Conservation (phyloP, 768 basidiomycete species). For the Pulveroboletus sp. region DNA sequence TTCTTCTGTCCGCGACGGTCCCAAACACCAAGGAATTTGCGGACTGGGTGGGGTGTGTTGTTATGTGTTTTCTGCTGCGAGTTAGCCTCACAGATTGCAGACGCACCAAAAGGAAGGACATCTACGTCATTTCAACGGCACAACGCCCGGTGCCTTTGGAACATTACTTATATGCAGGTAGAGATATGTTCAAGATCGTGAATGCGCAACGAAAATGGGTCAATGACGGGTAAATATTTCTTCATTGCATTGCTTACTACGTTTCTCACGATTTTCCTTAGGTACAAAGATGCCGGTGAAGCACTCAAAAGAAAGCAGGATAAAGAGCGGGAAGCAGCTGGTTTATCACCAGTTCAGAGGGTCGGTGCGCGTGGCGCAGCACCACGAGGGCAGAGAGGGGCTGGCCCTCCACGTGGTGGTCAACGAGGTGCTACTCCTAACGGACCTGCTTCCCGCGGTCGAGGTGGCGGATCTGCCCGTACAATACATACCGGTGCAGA, state of each 20-base stretch:
- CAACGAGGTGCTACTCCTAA: conserved; percentile 48
- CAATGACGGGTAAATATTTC: conserved; percentile 64
- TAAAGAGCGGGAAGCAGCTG: conserved; percentile 95
- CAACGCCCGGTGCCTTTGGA: conserved; percentile 97
- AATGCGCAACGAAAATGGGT: conserved; percentile 69
- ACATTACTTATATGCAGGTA: conserved; percentile 94
- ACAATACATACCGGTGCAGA: conserved; percentile 70
- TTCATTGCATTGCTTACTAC: background rate
- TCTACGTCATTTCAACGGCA: conserved; percentile 96
- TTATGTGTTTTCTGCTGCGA: conserved; percentile 6
- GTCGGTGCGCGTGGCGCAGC: conserved; percentile 78
- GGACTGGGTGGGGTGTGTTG: conserved; percentile 94
- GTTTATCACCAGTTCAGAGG: conserved; percentile 80
- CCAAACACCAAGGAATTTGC: conserved; percentile 98
- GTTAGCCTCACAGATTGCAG: conserved; percentile 39
- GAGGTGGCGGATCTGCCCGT: conserved; percentile 48
- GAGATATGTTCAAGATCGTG: conserved; percentile 91
- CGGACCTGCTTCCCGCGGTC: conserved; percentile 34
- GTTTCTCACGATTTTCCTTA: conserved; percentile 28
- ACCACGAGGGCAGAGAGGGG: conserved; percentile 46
- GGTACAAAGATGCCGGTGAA: conserved; percentile 89
- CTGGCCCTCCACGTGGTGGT: conserved; percentile 47
- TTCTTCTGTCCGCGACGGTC: conserved; percentile 94
- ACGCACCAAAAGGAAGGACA: conserved; percentile 98
- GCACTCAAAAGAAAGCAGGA: conserved; percentile 92